Base-by-base conservation (phyloP, 169 alveolate species). In the Hepatocystis sp. region DNA sequence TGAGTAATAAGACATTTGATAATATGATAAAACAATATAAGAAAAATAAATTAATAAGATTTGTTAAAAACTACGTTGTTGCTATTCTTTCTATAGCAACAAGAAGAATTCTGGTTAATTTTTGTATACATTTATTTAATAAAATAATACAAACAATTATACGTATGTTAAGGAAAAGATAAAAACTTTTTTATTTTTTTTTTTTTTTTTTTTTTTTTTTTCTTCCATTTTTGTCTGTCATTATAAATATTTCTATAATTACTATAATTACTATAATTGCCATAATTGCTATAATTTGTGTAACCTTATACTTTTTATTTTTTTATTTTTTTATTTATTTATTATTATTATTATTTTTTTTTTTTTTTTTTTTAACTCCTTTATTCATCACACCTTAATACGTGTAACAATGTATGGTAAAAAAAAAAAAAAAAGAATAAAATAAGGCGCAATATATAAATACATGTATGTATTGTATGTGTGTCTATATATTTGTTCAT, bases 1-100 rank as follows among this genome's bases (percentile, higher is more conserved):
- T 42, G 30, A 2, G 47, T 58, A 46, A 11, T n/a, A 25, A 46
- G n/a, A 30, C 17, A 23, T 56, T 34, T 28, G 17, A 56, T 42
- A 61, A 51, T 15, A n/a, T 21, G 30, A 15, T 36, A 58, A 71
- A 56, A 2, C n/a, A 15, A 7, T 47, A 19, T 2, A 44, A 42
- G 17, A 63, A 56, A 71, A 71, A 71, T 32, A 28, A 11, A 2
- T 1, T 71, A 30, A n/a, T 13, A 47, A 71, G 30, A 32, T 21
- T 56, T 7, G 30, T 58, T 21, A n/a, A 40, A 17, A 61, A 63
- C 28, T 71, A 71, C 25, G n/a, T 30, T 40, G 13, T 13, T 15
- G 86, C 53, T 11, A 58, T 71, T 21, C 28, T 71, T 28, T 71
- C 86, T 34, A 27, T 71, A 1, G 86, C 86, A 36, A 44, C 64